Percentiles rank a stretch among this genome's conserved stretches.
Conservation (phyloP, 2,329 filamentous ascomycete genomes). For the Ophiosphaerella narmari region DNA sequence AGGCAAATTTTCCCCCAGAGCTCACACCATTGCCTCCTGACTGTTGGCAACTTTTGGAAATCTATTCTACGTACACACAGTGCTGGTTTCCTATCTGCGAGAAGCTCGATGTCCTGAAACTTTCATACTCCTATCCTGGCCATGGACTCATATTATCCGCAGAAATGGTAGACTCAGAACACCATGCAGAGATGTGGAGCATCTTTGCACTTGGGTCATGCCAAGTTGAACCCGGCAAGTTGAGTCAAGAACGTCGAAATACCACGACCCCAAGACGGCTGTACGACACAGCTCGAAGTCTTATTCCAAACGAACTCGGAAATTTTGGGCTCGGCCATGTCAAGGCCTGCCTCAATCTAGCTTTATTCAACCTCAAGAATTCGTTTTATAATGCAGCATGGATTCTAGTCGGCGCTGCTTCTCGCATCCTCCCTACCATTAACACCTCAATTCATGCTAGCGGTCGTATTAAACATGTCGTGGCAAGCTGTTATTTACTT, state of each 20-base stretch:
- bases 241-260: constrained; percentile 1
- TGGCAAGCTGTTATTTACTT: constrained; percentile 65
- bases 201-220: constrained; percentile 48
- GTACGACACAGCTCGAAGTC: constrained; percentile 27
- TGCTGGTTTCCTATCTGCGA: constrained; percentile 76
- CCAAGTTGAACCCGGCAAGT: constrained; percentile 11
- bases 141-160: constrained; percentile 42
- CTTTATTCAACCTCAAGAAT: constrained; percentile 64
- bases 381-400: constrained; percentile 64
- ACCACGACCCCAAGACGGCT: constrained; percentile 13
- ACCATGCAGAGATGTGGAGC: constrained; percentile 52
- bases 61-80: constrained; percentile 74
- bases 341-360: constrained; percentile 53
- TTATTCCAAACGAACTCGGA: constrained; percentile 36
- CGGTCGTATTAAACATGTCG: constrained; percentile 45
- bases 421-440: constrained; percentile 56
- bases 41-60: constrained; percentile 58
- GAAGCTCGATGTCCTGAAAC: constrained; percentile 63
- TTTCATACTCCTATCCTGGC: constrained; percentile 59
- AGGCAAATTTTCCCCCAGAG: background rate
- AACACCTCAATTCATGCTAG: constrained; percentile 35
- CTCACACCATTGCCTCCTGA: constrained; percentile 55
- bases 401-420: constrained; percentile 66
- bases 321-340: constrained; percentile 45
- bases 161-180: constrained; percentile 35